Evolutionary conservation across 345 rosid species (phyloP).

Genomic region (Murraya paniculata): DNA sequence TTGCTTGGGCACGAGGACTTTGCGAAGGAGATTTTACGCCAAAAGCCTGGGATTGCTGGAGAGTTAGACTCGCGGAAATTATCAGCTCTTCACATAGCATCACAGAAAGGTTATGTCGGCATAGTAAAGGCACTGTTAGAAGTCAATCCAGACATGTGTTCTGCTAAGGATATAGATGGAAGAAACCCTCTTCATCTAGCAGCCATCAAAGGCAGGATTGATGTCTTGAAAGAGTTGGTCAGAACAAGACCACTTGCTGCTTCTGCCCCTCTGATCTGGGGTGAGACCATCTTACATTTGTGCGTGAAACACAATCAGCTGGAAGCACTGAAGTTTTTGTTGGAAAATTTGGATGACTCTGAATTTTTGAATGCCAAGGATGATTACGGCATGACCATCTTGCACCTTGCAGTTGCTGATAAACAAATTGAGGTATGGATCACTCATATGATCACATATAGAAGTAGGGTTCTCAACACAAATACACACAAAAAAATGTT

Average conservation of each 20-base stretch:
- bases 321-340: neutral
- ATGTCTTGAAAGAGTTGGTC: neutral
- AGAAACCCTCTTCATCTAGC: conserved; percentile 12
- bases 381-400: no score
- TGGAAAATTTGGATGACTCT: no score
- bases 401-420: conserved; percentile 26
- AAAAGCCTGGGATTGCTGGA: conserved; percentile 7
- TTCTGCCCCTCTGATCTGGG: neutral
- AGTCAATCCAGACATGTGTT: conserved; percentile 6
- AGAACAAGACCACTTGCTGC: neutral
- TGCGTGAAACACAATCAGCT: neutral
- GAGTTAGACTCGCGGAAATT: conserved; percentile 7
- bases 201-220: conserved; percentile 5
- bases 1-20: conserved; percentile 15
- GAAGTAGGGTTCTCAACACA: neutral
- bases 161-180: neutral
- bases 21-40: conserved; percentile 1
- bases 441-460: neutral
- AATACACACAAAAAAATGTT: neutral
- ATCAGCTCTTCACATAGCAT: no score
- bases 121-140: conserved; percentile 11
- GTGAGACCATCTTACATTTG: conserved; percentile 20
- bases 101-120: conserved; percentile 18
- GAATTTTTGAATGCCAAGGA: no score
- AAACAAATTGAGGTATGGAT: conserved; percentile 28